Percentiles rank a stretch among this genome's conserved stretches.
Evolutionary conservation across 1,284 basidiomycete species (phyloP).

Genomic region (Sutorius eximius): DNA sequence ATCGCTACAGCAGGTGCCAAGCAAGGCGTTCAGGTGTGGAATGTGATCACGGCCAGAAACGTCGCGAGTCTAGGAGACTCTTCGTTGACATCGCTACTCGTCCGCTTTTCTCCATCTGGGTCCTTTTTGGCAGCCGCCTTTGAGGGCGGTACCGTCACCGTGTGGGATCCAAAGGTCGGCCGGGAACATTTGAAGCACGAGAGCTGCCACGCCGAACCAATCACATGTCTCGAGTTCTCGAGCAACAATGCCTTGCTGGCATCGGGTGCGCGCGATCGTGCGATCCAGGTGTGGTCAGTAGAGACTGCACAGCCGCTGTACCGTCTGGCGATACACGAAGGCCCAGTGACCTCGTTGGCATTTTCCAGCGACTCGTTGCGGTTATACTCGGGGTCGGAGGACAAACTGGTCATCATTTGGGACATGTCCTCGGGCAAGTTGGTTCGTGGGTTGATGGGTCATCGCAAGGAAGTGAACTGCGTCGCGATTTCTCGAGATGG

Average conservation of each 20-base stretch:
- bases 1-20: slow-evolving; percentile 20
- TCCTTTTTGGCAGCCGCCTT: slow-evolving; percentile 22
- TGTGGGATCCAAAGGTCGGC: slow-evolving; percentile 30
- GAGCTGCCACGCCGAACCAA: slow-evolving; percentile 12
- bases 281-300: slow-evolving; percentile 24
- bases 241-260: slow-evolving; percentile 18
- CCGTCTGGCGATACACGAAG: slow-evolving; percentile 17
- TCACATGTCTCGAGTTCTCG: slow-evolving; percentile 27
- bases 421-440: slow-evolving; percentile 19
- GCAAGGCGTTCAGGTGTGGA: slow-evolving; percentile 28
- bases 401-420: slow-evolving; percentile 26
- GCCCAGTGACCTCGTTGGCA: slow-evolving; percentile 15
- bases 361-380: slow-evolving; percentile 16
- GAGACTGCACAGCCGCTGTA: slow-evolving; percentile 12
- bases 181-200: slow-evolving; percentile 22
- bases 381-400: slow-evolving; percentile 22
- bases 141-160: slow-evolving; percentile 9
- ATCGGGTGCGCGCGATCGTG: slow-evolving; percentile 24
- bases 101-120: slow-evolving; percentile 29
- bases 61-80: slow-evolving; percentile 21
- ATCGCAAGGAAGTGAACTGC: slow-evolving; percentile 19
- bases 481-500: slow-evolving; percentile 20
- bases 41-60: slow-evolving; percentile 20
- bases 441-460: slow-evolving; percentile 19
- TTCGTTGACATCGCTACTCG: slow-evolving; percentile 15